Conservation (phyloP, 768 basidiomycete genomes). For the Phaeotremella fagi region DNA sequence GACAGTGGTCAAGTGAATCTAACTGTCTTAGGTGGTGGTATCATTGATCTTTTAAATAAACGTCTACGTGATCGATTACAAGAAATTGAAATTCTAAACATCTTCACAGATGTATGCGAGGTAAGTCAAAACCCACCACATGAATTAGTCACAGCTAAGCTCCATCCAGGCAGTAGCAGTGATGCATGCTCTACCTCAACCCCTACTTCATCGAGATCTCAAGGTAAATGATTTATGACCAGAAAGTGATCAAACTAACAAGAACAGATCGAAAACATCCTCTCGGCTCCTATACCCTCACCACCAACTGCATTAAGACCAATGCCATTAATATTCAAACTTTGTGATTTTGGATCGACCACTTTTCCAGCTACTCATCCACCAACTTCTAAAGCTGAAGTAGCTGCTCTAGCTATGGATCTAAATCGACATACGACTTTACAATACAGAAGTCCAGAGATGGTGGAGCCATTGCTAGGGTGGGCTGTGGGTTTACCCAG, state of each 20-base stretch:
- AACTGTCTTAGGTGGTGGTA: slow-evolving; percentile 95
- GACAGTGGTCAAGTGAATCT: no score
- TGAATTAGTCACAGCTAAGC: background rate
- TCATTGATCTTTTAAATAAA: slow-evolving; percentile 99
- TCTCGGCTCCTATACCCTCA: slow-evolving; percentile 49
- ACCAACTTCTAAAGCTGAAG: slow-evolving; percentile 74
- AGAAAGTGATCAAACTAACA: no score
- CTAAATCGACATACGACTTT: slow-evolving; percentile 91
- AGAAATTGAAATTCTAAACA: slow-evolving; percentile 93
- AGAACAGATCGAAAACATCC: slow-evolving; percentile 89
- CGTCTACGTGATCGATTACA: slow-evolving; percentile 88
- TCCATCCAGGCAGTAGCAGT: slow-evolving; percentile 66
- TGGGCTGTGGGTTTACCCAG: slow-evolving; percentile 45
- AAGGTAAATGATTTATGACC: slow-evolving; percentile 56
- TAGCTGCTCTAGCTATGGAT: slow-evolving; percentile 80
- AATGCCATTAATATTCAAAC: slow-evolving; percentile 75
- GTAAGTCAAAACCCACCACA: slow-evolving; percentile 19
- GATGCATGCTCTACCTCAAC: slow-evolving; percentile 89
- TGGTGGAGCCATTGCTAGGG: slow-evolving; percentile 65
- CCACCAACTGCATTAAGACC: slow-evolving; percentile 56
- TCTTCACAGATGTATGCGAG: slow-evolving; percentile 96
- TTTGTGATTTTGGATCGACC: slow-evolving; percentile 97
- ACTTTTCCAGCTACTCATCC: slow-evolving; percentile 65
- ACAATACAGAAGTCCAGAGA: slow-evolving; percentile 97
- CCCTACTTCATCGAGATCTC: slow-evolving; percentile 91